Evolutionary conservation across 2,329 filamentous ascomycete genomes (phyloP), one percentile per base, ranked within the genome.

Genomic region (Mycogone perniciosa): DNA sequence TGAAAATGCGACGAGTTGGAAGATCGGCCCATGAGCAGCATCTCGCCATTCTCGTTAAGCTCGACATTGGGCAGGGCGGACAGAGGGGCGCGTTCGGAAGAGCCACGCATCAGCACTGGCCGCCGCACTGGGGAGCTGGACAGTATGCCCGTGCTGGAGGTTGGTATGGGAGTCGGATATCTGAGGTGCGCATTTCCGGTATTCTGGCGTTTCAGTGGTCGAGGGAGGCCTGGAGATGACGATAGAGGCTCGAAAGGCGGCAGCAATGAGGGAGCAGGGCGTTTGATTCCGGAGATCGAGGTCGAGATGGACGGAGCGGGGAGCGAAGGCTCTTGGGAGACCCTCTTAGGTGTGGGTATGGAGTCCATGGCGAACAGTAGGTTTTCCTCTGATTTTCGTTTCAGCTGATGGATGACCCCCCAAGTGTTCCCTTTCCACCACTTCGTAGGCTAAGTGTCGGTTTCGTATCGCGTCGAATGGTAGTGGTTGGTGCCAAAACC

Each of bases 1-100:
- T 96, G 92, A 67, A 92, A 93, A 65, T 96, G 84, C n/a, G 90
- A 95, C 10, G 91, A 95, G 69, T 89, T 92, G 72, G 89, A 96
- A 5, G 91, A 96, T 58, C 93, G 82, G 56, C 93, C 93, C 86
- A 99, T 93, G 55, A 86, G 78, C 33, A 96, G 72, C 10, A 83
- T 74, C 61, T 95, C 88, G 56, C 92, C 91, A 69, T 87, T 89
- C 58, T 84, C 85, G 49, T 85, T 84, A 13, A 97, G 80, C 65
- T 88, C 82, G 56, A 97, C 76, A 26, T 84, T 83, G n/a, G 90
- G 89, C 46, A 99, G 84, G 46, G 86, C 81, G 47, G 85, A 85
- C 46, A 99, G 79, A 38, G 93, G 93, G 60, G 82, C 82, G 62
- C 93, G 86, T 61, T 95, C 90, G 3, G 88, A 86, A 51, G 83